Evolutionary conservation across 202 grass and related monocot species (phyloP), one percentile per base, ranked within the genome.

Genomic region (Dendrocalamus latiflorus): DNA sequence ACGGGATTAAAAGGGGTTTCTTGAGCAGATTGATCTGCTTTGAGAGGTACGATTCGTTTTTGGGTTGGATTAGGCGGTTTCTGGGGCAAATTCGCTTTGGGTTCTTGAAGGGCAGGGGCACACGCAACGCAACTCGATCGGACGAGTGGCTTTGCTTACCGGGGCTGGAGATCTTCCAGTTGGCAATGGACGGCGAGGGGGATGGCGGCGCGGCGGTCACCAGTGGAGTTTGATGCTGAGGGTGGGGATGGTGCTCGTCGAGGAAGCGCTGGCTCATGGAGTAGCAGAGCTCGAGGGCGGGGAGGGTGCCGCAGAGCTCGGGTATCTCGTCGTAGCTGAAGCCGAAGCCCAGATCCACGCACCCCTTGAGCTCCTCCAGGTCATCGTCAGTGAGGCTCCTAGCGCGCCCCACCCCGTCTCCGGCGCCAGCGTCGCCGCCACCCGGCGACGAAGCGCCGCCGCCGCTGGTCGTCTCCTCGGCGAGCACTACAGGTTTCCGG

Each of bases 281-380:
- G 82, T 93, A 93, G 77, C 87, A 90, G 63, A 93, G 85, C 79
- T 93, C 91, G 70, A 93, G 88, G 8, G 91, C 91, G 0, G 91
- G 91, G 0, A 93, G 82, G 2, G 91, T 93, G 79, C 68, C 34
- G 38, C 85, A 85, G 9, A 93, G 88, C 79, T 88, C 87, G 30
- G 91, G 91, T 73, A 93, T 93, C 88, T 90, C 91, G 48, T 93
- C 69, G 79, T 93, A 93, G 85, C 77, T 93, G 81, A 93, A 93
- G 0, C 91, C 91, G 77, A 93, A 93, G 0, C 91, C 91, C 0
- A 93, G 84, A 79, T 93, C 91, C n/a, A 90, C 84, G 82, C 91
- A 93, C 1, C 91, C 91, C 79, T 93, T 93, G 55, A 93, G 91
- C 87, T 93, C 91, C 87, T 93, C 91, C 11, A 93, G 78, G 82